Evolutionary conservation across 768 basidiomycete genomes (phyloP).

Genomic region (Sarcomyxa edulis): DNA sequence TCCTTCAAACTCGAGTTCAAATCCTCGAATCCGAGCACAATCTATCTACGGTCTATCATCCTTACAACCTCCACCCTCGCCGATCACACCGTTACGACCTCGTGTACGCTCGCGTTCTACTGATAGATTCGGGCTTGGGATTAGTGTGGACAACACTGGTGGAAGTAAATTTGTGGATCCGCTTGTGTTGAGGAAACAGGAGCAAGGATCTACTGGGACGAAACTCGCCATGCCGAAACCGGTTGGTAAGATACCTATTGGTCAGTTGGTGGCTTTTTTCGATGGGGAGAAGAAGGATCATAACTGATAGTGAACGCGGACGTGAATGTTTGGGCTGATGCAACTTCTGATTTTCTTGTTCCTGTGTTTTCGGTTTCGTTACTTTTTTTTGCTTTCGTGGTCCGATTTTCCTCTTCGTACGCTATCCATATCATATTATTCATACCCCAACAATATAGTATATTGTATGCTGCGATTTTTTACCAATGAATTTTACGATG

Average conservation of each 20-base stretch:
- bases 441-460: too few relatives aligned
- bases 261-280: slow-evolving; percentile 82
- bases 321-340: too few relatives aligned
- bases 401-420: too few relatives aligned
- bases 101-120: slow-evolving; percentile 36
- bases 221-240: slow-evolving; percentile 42
- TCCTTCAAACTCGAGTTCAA: slow-evolving; percentile 15
- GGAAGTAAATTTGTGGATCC: slow-evolving; percentile 71
- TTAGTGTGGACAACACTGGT: slow-evolving; percentile 3
- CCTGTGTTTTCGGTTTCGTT: too few relatives aligned
- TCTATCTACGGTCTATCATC: slow-evolving; percentile 49
- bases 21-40: slow-evolving; percentile 45
- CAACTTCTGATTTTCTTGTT: too few relatives aligned
- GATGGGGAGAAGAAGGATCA: slow-evolving; percentile 49
- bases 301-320: too few relatives aligned
- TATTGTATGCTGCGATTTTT: too few relatives aligned
- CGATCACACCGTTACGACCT: slow-evolving; percentile 28
- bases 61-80: slow-evolving; percentile 20
- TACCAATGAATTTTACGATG: too few relatives aligned
- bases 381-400: too few relatives aligned
- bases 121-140: slow-evolving; percentile 27
- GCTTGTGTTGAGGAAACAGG: slow-evolving; percentile 61
- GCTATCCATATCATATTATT: too few relatives aligned
- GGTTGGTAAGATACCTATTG: slow-evolving; percentile 64
- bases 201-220: slow-evolving; percentile 35